Evolutionary conservation across 225 moss, liverwort and hornwort genomes (phyloP).

Genomic region (Bryum argenteum): DNA sequence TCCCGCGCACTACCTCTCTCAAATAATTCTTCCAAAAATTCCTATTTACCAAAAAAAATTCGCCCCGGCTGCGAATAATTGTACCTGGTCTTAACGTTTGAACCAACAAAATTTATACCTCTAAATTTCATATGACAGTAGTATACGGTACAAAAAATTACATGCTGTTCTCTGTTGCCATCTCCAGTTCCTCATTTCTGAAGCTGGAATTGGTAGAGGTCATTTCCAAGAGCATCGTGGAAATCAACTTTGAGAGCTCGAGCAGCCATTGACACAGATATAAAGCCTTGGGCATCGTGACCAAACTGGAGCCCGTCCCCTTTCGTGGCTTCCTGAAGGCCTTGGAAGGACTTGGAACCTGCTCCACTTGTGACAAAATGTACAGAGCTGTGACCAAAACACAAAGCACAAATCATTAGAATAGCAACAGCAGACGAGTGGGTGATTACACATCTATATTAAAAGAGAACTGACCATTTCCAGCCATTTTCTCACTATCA

Average conservation of each 20-base stretch:
- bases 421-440: background rate
- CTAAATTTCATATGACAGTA: background rate
- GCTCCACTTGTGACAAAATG: constrained; percentile 78
- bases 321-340: constrained; percentile 32
- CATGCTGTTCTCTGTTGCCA: background rate
- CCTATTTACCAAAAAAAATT: constrained; percentile 3
- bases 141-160: constrained; percentile 7
- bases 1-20: constrained; percentile 14
- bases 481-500: no score
- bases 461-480: no score
- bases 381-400: constrained; percentile 38
- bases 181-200: constrained; percentile 27
- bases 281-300: constrained; percentile 79
- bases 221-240: constrained; percentile 67
- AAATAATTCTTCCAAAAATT: background rate
- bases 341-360: constrained; percentile 77
- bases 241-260: constrained; percentile 45
- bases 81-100: background rate
- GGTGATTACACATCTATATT: constrained; percentile 1
- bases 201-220: constrained; percentile 45
- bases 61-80: background rate
- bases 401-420: constrained; percentile 1
- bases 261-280: constrained; percentile 62
- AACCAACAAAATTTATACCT: no score
- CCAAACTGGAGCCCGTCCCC: constrained; percentile 64